Conservation (phyloP, 139 green algal genomes). For the Yamagishiella unicocca region DNA sequence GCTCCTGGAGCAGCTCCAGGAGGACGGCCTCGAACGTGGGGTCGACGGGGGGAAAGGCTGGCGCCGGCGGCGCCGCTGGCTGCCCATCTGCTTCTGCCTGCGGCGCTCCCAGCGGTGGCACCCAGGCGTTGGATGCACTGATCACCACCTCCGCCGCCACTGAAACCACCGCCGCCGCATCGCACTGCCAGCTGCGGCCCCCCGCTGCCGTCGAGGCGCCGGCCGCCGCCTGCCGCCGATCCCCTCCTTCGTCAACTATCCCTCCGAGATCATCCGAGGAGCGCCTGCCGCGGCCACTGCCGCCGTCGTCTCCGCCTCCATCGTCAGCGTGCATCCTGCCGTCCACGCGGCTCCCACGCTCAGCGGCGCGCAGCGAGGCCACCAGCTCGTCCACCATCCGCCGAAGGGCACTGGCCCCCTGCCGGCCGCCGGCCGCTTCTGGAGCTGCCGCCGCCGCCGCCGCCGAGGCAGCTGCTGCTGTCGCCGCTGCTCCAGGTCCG, state of each 20-base stretch:
- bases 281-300: neutral
- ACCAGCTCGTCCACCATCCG: conserved; percentile 59
- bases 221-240: neutral
- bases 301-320: neutral
- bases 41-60: conserved; percentile 14
- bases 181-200: conserved; percentile 43
- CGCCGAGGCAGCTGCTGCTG: neutral
- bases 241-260: neutral
- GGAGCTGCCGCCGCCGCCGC: neutral
- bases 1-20: conserved; percentile 53
- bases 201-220: neutral
- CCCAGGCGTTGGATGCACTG: conserved; percentile 72
- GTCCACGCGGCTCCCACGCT: too few species aligned
- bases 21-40: conserved; percentile 23
- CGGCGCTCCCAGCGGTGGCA: conserved; percentile 5
- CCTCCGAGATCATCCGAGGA: neutral
- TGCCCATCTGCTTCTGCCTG: neutral
- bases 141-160: conserved; percentile 74
- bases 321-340: too few species aligned
- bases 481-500: conserved; percentile 14
- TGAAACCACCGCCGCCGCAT: conserved; percentile 53
- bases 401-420: too few species aligned
- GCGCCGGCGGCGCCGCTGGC: neutral
- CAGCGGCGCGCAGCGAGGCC: neutral
- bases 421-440: too few species aligned